Evolutionary conservation across 257 asterid genomes (phyloP).

Genomic region (Plantago major): DNA sequence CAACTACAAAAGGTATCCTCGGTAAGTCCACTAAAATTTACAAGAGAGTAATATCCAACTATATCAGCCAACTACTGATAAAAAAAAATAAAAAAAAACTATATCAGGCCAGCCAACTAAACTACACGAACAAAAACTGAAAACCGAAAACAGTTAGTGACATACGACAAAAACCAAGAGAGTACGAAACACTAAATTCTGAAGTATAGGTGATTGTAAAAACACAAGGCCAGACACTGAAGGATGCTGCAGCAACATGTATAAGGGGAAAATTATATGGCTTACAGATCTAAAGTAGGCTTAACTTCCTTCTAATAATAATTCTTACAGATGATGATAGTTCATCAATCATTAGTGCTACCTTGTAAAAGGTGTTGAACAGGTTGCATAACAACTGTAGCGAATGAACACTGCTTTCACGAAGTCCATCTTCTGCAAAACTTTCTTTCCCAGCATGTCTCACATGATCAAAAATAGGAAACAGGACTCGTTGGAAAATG

Average conservation of each 20-base stretch:
- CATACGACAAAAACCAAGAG: slow-evolving; percentile 4
- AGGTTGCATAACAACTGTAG: slow-evolving; percentile 94
- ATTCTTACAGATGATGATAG: slow-evolving; percentile 11
- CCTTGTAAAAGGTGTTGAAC: slow-evolving; percentile 97
- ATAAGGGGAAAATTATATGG: slow-evolving; percentile 12
- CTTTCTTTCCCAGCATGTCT: slow-evolving; percentile 84
- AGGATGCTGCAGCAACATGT: slow-evolving; percentile 4
- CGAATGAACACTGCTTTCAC: slow-evolving; percentile 89
- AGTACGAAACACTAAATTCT: background rate
- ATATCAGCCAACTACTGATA: background rate
- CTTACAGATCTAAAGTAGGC: no score
- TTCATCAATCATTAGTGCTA: slow-evolving; percentile 26
- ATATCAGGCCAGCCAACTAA: background rate
- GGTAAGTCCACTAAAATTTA: background rate
- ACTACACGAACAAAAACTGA: background rate
- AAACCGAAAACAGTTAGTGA: background rate
- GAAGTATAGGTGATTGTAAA: background rate
- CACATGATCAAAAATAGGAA: slow-evolving; percentile 94
- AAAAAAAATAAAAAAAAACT: no score
- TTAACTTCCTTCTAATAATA: background rate
- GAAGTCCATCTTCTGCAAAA: slow-evolving; percentile 68
- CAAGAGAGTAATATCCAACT: background rate
- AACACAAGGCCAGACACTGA: background rate
- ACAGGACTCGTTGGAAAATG: slow-evolving; percentile 81
- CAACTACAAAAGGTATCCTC: no score